Base-by-base conservation (phyloP, 1,284 basidiomycete species). In the Trametes pubescens region DNA sequence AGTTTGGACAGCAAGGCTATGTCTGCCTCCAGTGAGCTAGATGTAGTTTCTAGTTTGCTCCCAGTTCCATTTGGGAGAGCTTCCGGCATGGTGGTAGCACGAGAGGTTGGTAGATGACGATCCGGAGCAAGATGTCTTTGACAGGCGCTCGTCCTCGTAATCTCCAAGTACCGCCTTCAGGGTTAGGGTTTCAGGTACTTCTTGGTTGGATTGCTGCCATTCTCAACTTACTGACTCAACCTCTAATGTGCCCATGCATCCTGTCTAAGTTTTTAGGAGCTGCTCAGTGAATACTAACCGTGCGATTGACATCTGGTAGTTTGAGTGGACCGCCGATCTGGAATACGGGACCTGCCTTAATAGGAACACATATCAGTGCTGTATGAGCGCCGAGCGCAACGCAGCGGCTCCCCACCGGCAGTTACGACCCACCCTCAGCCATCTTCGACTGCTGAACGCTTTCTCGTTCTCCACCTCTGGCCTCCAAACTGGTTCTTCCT, bases 1-100 rank as follows among this genome's bases (percentile, higher is more conserved):
- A 84, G 71, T 24, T 75, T 71, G 21, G 72, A 69, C 37, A 84
- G 69, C 43, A 76, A 69, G 9, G 74, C 72, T 48, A 83, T 69
- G 62, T 83, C 81, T 35, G 70, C 66, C 43, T 82, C 70, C 38
- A 75, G 56, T 0, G 68, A 58, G 52, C 48, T 51, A n/a, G 29
- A n/a, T 1, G 24, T 11, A 14, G 4, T 51, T 13, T 18, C 29
- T 32, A 10, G 14, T n/a, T 34, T 51, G 16, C 4, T 34, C 18
- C 8, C 11, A 18, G 49, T n/a, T 1, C 18, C 18, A n/a, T 51
- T 32, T 29, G 47, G 29, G 47, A 49, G 24, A 29, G 47, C 26
- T n/a, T 32, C 29, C 35, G 49, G 49, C 49, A 51, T 49, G 46
- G 21, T 49, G 22, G 44, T 47, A 47, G 21, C 22, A 24, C 7